Evolutionary conservation across 495 filamentous ascomycete species (phyloP), one percentile per base, ranked within the genome.

Genomic region (Annulohypoxylon maeteangense): DNA sequence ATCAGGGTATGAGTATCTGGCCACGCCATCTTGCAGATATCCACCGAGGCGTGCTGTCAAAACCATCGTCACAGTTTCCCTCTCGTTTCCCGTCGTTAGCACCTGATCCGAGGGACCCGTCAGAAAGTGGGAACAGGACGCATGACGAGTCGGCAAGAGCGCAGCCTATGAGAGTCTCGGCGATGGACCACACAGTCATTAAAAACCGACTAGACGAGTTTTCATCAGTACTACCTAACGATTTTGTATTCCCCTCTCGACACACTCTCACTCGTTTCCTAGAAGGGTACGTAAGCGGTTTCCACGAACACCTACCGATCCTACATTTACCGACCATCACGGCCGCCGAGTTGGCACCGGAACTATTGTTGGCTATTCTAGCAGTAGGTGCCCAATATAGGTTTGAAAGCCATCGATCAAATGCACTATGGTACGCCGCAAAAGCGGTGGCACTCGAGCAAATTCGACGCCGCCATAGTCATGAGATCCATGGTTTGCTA

Each of bases 401-500:
- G 11, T 91, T 91, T 65, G 90, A 92, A 69, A 89, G 87, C 44
- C 85, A 86, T 51, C 82, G 88, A 36, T 90, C 89, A 0, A 88
- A 90, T 68, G 87, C 90, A 11, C 79, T 93, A 6, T 93, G 91
- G 81, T 89, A 91, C 77, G 90, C 90, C 0, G 84, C 87, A 0
- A 87, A 83, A 55, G 78, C 85, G 0, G 85, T 88, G 25, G 84
- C 84, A 2, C 71, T 81, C 10, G 82, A 87, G 63, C 84, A 87
- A 67, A 86, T 87, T 8, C 78, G 85, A 29, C 79, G 84, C n/a
- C 77, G 86, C 32, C 75, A 85, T 44, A 87, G 83, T 53, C 81
- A 84, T 62, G 81, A 84, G 65, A 78, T 86, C 18, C 82, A 86
- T 29, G 81, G 82, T 12, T 71, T 86, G 18, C 75, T 86, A 32